Evolutionary conservation across 257 asterid species (phyloP).

Genomic region (Solanum chiquidenum): DNA sequence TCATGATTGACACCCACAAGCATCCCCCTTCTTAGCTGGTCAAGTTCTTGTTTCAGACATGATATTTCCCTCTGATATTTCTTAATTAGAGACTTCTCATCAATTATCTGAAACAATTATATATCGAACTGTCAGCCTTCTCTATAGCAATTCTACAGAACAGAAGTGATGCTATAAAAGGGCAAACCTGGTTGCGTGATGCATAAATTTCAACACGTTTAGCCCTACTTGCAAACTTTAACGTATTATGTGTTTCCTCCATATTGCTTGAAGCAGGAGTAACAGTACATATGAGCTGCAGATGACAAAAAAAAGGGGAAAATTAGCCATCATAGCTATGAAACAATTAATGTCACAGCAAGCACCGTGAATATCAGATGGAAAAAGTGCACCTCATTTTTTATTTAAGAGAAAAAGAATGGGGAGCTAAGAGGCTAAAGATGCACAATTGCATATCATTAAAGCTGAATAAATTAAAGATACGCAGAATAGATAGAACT

Average conservation of each 20-base stretch:
- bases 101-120: slow-evolving; percentile 61
- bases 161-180: slow-evolving; percentile 1
- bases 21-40: slow-evolving; percentile 74
- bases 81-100: slow-evolving; percentile 95
- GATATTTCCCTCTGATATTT: slow-evolving; percentile 97
- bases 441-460: not conserved
- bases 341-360: not conserved
- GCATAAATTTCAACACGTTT: slow-evolving; percentile 90
- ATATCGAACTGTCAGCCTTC: not conserved
- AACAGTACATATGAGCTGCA: slow-evolving; percentile 90
- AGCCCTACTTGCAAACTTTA: slow-evolving; percentile 98
- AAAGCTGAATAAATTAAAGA: not conserved
- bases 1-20: slow-evolving; percentile 72
- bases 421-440: not conserved
- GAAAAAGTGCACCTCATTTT: not conserved
- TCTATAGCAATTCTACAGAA: not conserved
- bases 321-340: not conserved
- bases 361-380: not conserved
- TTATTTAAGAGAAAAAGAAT: not conserved
- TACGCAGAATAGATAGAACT: not conserved
- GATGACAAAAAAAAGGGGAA: slow-evolving; percentile 4
- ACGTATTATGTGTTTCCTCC: slow-evolving; percentile 98
- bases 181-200: slow-evolving; percentile 77
- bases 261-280: slow-evolving; percentile 98
- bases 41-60: slow-evolving; percentile 78